Evolutionary conservation across 163 green algal species (phyloP).

Genomic region (Volvox carteri): DNA sequence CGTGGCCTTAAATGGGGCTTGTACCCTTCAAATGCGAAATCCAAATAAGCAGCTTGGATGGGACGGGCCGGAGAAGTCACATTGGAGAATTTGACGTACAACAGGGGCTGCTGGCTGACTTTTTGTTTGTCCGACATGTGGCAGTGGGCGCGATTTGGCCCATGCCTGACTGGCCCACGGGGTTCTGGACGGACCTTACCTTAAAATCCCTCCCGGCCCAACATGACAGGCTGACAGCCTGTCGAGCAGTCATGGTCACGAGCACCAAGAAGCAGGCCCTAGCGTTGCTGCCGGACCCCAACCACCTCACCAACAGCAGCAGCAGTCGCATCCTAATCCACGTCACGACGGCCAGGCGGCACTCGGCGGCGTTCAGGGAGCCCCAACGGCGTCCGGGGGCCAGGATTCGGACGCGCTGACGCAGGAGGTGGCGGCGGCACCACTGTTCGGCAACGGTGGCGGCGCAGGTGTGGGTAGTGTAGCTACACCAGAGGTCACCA

Average conservation of each 20-base stretch:
- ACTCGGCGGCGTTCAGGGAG: not conserved
- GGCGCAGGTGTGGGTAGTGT: not conserved
- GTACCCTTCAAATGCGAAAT: too few relatives aligned
- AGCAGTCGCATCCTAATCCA: not conserved
- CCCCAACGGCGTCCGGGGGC: not conserved
- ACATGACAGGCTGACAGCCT: constrained; percentile 50
- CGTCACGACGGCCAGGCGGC: not conserved
- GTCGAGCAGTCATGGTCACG: constrained; percentile 38
- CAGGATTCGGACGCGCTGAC: constrained; percentile 24
- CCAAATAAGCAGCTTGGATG: too few relatives aligned
- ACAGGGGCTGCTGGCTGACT: too few relatives aligned
- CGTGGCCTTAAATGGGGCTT: too few relatives aligned
- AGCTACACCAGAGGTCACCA: constrained; percentile 39
- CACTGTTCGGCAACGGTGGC: not conserved
- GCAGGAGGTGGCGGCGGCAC: constrained; percentile 28
- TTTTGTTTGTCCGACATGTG: too few relatives aligned
- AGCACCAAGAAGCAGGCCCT: not conserved
- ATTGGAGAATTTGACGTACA: too few relatives aligned
- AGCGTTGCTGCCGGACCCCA: not conserved
- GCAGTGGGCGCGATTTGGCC: too few relatives aligned
- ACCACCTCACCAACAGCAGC: not conserved
- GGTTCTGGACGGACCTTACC: too few relatives aligned
- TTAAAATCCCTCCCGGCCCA: too few relatives aligned
- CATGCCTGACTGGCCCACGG: too few relatives aligned
- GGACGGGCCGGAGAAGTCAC: too few relatives aligned